Percentiles rank a stretch among this genome's conserved stretches.
These are phyloP conservation scores for Xerocomellus amylosporus DNA, from an alignment of 768 basidiomycete species.

Conservation along the genomic window DNA sequence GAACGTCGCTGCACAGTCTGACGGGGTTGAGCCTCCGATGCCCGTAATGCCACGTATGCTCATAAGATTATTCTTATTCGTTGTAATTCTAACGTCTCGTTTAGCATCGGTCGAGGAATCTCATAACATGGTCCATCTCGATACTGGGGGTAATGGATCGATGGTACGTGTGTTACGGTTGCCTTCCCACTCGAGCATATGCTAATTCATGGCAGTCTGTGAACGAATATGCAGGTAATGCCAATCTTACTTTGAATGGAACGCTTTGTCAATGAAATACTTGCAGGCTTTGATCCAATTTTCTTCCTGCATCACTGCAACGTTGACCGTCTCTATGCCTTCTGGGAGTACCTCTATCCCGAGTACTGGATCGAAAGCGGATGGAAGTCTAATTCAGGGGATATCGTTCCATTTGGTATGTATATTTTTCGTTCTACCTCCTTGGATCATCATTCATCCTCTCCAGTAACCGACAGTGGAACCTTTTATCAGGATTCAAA, in stretches of 20 bases:
- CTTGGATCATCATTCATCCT: not conserved
- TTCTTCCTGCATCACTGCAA: constrained; percentile 21
- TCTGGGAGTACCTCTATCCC: constrained; percentile 24
- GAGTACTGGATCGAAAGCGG: constrained; percentile 14
- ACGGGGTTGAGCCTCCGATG: constrained; percentile 1
- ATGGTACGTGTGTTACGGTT: constrained; percentile 11
- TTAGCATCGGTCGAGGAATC: constrained; percentile 20
- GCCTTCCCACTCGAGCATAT: not conserved
- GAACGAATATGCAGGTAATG: constrained; percentile 21
- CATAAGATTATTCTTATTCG: not conserved
- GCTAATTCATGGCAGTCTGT: constrained; percentile 2
- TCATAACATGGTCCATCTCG: constrained; percentile 19
- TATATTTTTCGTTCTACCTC: not conserved
- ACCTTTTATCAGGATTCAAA: not conserved
- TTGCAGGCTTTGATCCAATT: constrained; percentile 16
- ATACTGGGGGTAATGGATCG: constrained; percentile 14
- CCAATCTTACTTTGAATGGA: not conserved
- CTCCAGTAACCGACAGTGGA: constrained; percentile 2
- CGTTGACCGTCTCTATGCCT: constrained; percentile 18
- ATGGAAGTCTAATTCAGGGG: constrained; percentile 10
- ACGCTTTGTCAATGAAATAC: not conserved
- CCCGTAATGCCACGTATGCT: constrained; percentile 1
- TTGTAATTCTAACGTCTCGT: not conserved
- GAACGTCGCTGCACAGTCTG: not conserved
- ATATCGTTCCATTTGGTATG: constrained; percentile 8